Conservation (phyloP, 2,329 filamentous ascomycete species). For the Hypoxylon sp. region DNA sequence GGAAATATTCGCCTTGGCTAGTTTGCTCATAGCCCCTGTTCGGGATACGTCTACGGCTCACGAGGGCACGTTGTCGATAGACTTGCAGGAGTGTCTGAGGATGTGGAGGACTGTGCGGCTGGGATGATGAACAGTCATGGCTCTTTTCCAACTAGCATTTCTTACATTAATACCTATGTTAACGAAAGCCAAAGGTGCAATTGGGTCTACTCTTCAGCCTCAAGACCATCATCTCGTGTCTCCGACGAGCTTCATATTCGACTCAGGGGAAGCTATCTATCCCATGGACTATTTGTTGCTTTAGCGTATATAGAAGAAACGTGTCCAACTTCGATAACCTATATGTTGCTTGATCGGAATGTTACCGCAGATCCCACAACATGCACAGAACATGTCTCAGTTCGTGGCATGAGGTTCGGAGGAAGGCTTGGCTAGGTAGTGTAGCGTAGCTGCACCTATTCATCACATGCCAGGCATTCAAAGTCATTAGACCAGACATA, state of each 20-base stretch:
- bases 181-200: too few relatives aligned
- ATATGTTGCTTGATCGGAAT: constrained; percentile 9
- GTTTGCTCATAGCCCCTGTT: constrained; percentile 58
- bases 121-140: constrained; percentile 47
- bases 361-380: constrained; percentile 47
- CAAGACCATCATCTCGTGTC: too few relatives aligned
- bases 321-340: too few relatives aligned
- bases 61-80: constrained; percentile 59
- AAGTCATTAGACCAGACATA: constrained; percentile 5
- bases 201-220: too few relatives aligned
- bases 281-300: too few relatives aligned
- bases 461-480: constrained; percentile 1
- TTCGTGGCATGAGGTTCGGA: constrained; percentile 28
- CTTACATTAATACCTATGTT: too few relatives aligned
- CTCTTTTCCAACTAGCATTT: background rate
- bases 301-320: too few relatives aligned
- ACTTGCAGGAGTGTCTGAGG: constrained; percentile 63
- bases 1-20: constrained; percentile 57
- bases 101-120: constrained; percentile 63
- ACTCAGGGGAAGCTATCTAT: too few relatives aligned
- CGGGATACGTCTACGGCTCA: constrained; percentile 54
- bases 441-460: too few relatives aligned
- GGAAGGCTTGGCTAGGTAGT: constrained; percentile 46
- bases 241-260: too few relatives aligned
- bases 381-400: constrained; percentile 25